phyloP scores from a whole-genome alignment of 1,284 basidiomycete species.

The Hypsizygus ulmarius region DNA sequence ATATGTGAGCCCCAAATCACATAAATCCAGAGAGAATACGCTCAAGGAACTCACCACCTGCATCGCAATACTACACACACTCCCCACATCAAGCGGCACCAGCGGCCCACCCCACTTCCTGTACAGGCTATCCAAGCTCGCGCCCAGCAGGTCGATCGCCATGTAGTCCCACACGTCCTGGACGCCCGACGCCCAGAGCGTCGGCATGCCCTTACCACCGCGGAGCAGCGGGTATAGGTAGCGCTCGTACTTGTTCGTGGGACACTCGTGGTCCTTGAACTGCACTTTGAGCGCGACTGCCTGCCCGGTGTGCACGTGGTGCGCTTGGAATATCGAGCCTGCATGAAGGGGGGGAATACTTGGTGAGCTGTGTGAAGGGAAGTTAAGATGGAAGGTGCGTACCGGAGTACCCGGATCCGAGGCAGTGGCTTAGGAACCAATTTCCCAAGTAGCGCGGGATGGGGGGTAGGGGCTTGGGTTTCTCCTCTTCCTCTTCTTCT shows the following conservation, averaged over 20 bases:
- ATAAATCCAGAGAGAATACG: background rate
- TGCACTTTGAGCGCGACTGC: constrained; percentile 73
- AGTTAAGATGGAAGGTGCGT: constrained; percentile 7
- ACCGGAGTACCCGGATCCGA: constrained; percentile 60
- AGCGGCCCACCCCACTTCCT: constrained; percentile 50
- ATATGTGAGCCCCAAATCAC: background rate
- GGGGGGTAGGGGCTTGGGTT: background rate
- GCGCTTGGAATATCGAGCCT: constrained; percentile 69
- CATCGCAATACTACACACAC: constrained; percentile 68
- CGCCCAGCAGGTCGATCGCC: constrained; percentile 69
- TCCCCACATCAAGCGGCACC: constrained; percentile 54
- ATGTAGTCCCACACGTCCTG: constrained; percentile 68
- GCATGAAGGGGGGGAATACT: constrained; percentile 1
- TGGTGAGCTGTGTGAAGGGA: background rate
- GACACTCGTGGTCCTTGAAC: constrained; percentile 63
- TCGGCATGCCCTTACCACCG: constrained; percentile 72
- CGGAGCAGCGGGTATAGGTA: constrained; percentile 66
- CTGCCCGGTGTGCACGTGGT: constrained; percentile 51
- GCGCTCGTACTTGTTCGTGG: constrained; percentile 70
- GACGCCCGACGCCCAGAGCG: constrained; percentile 57
- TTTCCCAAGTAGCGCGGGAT: constrained; percentile 45
- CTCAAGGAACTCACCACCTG: constrained; percentile 54
- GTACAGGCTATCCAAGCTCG: constrained; percentile 63
- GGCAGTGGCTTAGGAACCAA: constrained; percentile 42
- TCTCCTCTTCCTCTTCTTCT: no score